phyloP scores from a whole-genome alignment of 1,139 yeast genomes.

The Protomyces lactucae-debilis region DNA sequence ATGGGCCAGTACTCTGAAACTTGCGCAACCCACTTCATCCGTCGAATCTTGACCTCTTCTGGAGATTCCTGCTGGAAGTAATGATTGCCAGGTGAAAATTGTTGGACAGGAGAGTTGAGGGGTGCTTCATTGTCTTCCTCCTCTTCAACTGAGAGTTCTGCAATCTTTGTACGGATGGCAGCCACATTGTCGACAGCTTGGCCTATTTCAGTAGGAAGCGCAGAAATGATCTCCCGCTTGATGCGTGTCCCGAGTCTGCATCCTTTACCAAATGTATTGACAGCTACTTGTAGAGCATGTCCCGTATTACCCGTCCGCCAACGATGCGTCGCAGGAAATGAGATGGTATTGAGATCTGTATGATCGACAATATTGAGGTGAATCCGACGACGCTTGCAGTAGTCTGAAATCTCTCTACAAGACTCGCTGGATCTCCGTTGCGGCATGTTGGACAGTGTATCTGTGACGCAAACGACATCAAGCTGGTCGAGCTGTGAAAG shows the following conservation, averaged over 20 bases:
- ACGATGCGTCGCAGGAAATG: slow-evolving; percentile 61
- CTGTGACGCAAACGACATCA: slow-evolving; percentile 20
- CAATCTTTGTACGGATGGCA: slow-evolving; percentile 60
- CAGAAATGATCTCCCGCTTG: slow-evolving; percentile 63
- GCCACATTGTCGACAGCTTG: slow-evolving; percentile 33
- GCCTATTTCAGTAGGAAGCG: slow-evolving; percentile 66
- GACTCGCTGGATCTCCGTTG: neutral
- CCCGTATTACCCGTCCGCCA: slow-evolving; percentile 42
- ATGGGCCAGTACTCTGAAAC: slow-evolving; percentile 89
- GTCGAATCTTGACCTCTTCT: slow-evolving; percentile 50
- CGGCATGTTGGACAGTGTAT: neutral
- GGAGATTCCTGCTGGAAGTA: slow-evolving; percentile 50
- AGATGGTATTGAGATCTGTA: slow-evolving; percentile 67
- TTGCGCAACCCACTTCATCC: slow-evolving; percentile 83
- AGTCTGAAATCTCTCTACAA: neutral
- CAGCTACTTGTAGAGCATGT: slow-evolving; percentile 76
- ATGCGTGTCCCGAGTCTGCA: slow-evolving; percentile 79
- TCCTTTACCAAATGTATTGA: slow-evolving; percentile 85
- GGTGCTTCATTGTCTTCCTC: slow-evolving; percentile 16
- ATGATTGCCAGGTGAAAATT: slow-evolving; percentile 50
- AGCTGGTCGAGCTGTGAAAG: neutral
- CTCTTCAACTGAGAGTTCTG: slow-evolving; percentile 44
- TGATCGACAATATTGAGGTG: slow-evolving; percentile 78
- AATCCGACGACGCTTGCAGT: slow-evolving; percentile 45
- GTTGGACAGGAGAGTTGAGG: slow-evolving; percentile 18